Base-by-base conservation (phyloP, 31 red algal species). In the Odonthalia washingtoniensis region DNA sequence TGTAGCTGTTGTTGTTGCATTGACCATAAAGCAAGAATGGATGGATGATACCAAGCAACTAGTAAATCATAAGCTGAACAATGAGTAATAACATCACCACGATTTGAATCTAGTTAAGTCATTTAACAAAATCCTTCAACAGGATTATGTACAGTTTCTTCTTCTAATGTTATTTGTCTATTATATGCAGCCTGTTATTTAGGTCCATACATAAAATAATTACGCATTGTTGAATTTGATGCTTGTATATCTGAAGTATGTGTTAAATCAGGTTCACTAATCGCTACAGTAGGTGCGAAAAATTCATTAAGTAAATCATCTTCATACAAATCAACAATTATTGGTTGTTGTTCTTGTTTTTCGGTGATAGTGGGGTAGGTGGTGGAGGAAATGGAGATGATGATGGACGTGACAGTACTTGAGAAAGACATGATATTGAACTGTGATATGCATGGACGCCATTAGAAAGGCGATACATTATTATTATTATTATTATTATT, bases 21-120 rank as follows among this genome's bases (percentile, higher is more conserved):
- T 43, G 75, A 27, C 27, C 34, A 37, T 28, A 40, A 36, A 1
- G 57, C 46, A 9, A 66, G 76, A 18, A 89, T 75, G 3, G 46
- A 38, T 65, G 95, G 95, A 42, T 65, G 68, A 53, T 84, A 91
- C 95, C 95, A 97, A 61, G 78, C 78, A 1, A 82, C 42, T 14
- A 97, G 62, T 35, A 97, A 87, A 45, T 85, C 74, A 0, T 85
- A 66, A 0, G 91, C 87, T 1, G 91, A 84, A 4, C 70, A 60
- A 67, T 86, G 85, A 30, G 78, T 75, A 45, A 68, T 46, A 63
- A 94, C 66, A 67, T 97, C 95, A 67, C 95, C 95, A 2, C 95
- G 91, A 60, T 75, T 62, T 42, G 82, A 57, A 3, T 91, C 95
- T 26, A 42, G 74, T 37, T 62, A 40, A 21, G 86, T 76, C 66